Evolutionary conservation across 116 monocot genomes (phyloP).

Genomic region (Trichopus zeylanicus): DNA sequence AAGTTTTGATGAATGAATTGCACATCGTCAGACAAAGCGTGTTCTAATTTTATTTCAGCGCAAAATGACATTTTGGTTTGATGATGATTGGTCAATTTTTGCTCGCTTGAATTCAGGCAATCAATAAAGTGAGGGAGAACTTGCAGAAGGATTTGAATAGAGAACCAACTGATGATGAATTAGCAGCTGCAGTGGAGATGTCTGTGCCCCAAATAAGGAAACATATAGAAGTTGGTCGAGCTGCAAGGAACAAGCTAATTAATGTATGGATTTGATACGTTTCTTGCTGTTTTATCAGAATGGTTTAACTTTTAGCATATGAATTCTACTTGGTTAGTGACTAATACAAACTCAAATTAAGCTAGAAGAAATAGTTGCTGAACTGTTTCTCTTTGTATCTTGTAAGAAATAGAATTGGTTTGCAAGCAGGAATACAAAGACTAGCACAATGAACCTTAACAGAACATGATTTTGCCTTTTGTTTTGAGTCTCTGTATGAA

Average conservation of each 20-base stretch:
- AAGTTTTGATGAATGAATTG: too few species aligned
- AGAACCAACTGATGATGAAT: constrained; percentile 57
- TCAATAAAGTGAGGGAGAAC: constrained; percentile 48
- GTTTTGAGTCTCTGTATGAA: not conserved
- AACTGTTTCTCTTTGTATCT: too few species aligned
- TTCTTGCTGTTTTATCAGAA: not conserved
- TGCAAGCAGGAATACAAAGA: too few species aligned
- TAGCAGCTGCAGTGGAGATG: constrained; percentile 57
- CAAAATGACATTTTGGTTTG: too few species aligned
- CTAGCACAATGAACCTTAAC: too few species aligned
- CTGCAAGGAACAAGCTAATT: constrained; percentile 89
- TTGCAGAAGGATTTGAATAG: constrained; percentile 44
- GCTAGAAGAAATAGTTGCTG: too few species aligned
- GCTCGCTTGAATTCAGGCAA: constrained; percentile 30
- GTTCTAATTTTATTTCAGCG: too few species aligned
- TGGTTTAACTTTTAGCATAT: too few species aligned
- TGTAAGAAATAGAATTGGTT: too few species aligned
- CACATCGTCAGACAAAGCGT: too few species aligned
- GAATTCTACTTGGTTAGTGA: too few species aligned
- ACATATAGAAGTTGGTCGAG: constrained; percentile 56
- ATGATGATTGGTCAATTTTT: not conserved
- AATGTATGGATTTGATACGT: constrained; percentile 37
- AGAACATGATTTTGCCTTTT: not conserved
- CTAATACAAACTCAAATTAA: too few species aligned
- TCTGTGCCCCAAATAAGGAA: constrained; percentile 43